Base-by-base conservation (phyloP, 495 filamentous ascomycete species). In the Lindgomyces ingoldianus region DNA sequence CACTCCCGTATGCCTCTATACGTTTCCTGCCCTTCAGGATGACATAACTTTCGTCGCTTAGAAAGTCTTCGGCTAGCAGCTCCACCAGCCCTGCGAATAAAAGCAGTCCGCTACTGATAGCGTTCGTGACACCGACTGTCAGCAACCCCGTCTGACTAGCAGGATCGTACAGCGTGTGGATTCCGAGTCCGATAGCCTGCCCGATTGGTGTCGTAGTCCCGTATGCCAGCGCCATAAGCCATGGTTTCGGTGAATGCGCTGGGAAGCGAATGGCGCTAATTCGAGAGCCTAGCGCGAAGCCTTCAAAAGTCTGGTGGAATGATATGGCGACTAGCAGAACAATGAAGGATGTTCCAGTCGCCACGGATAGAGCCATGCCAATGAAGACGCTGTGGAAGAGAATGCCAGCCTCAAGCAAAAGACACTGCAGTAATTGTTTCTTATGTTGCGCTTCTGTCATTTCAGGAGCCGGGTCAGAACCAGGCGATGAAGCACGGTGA, bases 151-250 rank as follows among this genome's bases (percentile, higher is more conserved):
- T 87, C 64, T 91, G 82, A 68, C 87, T 91, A 33, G 81, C 80
- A 19, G 93, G 93, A 66, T 94, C 90, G 73, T 96, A 98, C 25
- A 96, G 76, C 27, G 84, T 86, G 73, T 96, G 91, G 18, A 96
- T 81, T 21, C 86, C 77, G 9, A 98, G 78, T 0, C 93, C 93
- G 51, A 96, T 88, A 1, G 91, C 91, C 72, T 98, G 93, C 12
- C 93, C 93, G 39, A 96, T 77, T 1, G 93, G 93, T 1, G 93
- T 96, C 3, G 93, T 98, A 44, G 87, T 85, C 24, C 93, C 93
- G 70, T 95, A 98, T 2, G 93, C 91, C 8, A 94, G 78, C 3
- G 88, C 89, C 93, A 98, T 98, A n/a, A 96, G 81, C 92, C 92
- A 96, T 11, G 93, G 93, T 51, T 83, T 79, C 73, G 81, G 67